Conservation (phyloP, 2,329 filamentous ascomycete genomes). For the Scorias spongiosa region DNA sequence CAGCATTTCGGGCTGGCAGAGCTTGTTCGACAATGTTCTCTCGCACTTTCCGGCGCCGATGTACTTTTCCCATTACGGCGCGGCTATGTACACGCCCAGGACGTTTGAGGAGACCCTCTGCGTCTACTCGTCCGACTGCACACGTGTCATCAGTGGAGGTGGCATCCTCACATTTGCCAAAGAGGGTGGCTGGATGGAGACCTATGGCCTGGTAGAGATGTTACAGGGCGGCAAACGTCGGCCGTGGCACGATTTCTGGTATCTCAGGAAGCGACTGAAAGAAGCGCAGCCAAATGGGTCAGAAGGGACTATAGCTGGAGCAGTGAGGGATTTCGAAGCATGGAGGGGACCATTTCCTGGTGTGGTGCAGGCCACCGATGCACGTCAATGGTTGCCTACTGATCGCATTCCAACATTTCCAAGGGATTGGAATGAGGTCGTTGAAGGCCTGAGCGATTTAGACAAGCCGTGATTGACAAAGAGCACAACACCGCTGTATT, state of each 20-base stretch:
- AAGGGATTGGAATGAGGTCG: background rate
- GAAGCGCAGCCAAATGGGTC: background rate
- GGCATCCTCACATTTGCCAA: background rate
- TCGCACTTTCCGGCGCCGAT: background rate
- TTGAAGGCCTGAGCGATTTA: background rate
- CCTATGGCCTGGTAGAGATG: background rate
- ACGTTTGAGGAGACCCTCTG: background rate
- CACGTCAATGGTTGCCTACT: background rate
- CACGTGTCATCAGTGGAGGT: background rate
- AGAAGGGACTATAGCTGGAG: background rate
- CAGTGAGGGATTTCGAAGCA: background rate
- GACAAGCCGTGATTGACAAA: background rate
- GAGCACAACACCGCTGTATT: background rate
- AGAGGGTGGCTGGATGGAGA: background rate
- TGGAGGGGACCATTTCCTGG: background rate
- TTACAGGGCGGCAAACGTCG: background rate
- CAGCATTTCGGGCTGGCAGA: background rate
- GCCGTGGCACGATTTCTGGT: background rate
- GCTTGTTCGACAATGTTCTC: background rate
- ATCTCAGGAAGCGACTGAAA: background rate
- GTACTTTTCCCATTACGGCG: background rate
- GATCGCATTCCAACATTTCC: background rate
- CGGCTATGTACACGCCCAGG: background rate
- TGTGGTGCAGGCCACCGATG: background rate
- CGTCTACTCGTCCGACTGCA: background rate